Base-by-base conservation (phyloP, 495 filamentous ascomycete species). In the Thermochaetoides thermophila region DNA sequence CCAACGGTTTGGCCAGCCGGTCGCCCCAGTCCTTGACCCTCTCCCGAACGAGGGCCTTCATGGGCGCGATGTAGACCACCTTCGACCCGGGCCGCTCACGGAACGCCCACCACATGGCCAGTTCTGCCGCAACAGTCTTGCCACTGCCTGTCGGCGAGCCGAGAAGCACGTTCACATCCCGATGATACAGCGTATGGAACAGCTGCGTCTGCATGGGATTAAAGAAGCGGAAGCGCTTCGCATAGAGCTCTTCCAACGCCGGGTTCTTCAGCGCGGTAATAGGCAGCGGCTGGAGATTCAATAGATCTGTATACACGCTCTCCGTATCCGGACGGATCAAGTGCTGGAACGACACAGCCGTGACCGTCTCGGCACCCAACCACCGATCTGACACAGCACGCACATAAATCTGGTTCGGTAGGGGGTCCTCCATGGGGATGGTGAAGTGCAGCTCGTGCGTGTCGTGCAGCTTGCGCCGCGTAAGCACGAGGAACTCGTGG, bases 31-130 rank as follows among this genome's bases (percentile, higher is more conserved):
- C 89, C 47, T 89, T 78, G 14, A 99, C 89, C 50, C 89, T 78
- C 53, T 99, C 89, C 7, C 89, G 79, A 29, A 99, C 89, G 21
- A 99, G 74, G 2, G 89, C 89, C 50, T 99, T 99, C 89, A 99
- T 99, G 0, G 89, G 89, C 3, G 89, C 89, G 44, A 99, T 96
- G 47, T 99, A 99, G 16, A 99, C 86, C 2, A 99, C 87, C 59
- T 99, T 99, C 3, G 83, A 94, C 2, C 86, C 84, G 1, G 91
- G 91, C 25, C 78, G 81, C 52, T 96, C 86, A 8, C 87, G 76
- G 57, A 99, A 96, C 5, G 91, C 85, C 87, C 84, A 94, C 89
- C 89, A 99, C 91, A 99, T 96, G n/a, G 91, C 91, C 32, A 99
- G 52, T 49, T 99, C 89, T 19, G 79, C 81, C 10, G 89, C 89